Base-by-base conservation (phyloP, 2,329 filamentous ascomycete genomes). In the Fusarium bulbicola region DNA sequence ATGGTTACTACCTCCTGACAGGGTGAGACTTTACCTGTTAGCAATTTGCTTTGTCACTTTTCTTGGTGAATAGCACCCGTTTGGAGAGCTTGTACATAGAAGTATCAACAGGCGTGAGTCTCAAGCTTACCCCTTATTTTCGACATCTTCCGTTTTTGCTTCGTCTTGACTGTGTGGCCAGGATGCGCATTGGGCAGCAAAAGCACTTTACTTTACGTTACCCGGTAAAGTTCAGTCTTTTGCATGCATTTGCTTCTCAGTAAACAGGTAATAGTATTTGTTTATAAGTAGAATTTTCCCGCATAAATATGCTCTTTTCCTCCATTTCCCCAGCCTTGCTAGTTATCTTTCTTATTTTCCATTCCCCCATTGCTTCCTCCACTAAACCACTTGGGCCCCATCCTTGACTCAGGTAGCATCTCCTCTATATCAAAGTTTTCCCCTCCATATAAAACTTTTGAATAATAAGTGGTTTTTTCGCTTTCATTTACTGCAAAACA, bases 141-240 rank as follows among this genome's bases (percentile, higher is more conserved):
- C 24, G 34, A 59, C 32, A 5, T 24, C 30, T 47, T 46, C 62
- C 66, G 57, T 64, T 52, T 65, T 73, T 72, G 52, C 59, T 70
- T 72, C 62, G 65, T 72, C 56, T 74, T 72, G 65, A 67, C 58
- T 57, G 34, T 37, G 45, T 54, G 59, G 65, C 63, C 64, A 57
- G 54, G 56, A 61, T 42, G 75, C 59, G 76, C 76, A 77, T 78
- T 78, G 76, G 76, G 76, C 76, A 78, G 67, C 76, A 76, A 75
- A 77, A 66, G 74, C 75, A 73, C 76, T 71, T 62, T 75, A 69
- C 64, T 58, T 67, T 52, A 63, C 67, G 65, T 68, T 70, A 70
- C 75, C 74, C 67, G 62, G 66, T 42, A 59, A 68, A 72, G 73
- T 74, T 69, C 58, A 59, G n/a, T 16, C 40, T 67, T 34, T 32